Percentiles rank a stretch among this genome's conserved stretches.
Conservation (phyloP, 1,284 basidiomycete genomes). For the Tilletia setariae region DNA sequence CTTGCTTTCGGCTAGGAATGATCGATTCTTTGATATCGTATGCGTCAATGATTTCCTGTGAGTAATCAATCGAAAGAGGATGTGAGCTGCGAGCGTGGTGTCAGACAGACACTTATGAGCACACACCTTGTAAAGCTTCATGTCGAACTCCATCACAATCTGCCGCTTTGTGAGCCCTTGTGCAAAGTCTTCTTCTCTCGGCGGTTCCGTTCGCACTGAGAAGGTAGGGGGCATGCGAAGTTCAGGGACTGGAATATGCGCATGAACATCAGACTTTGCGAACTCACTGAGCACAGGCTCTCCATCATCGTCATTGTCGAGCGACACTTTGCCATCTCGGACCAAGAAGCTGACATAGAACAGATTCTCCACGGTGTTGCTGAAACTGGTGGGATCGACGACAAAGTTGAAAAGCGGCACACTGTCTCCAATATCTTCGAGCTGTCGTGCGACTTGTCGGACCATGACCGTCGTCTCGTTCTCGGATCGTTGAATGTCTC, state of each 20-base stretch:
- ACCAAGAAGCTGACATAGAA: conserved; percentile 90
- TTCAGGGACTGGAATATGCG: neutral
- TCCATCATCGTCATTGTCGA: conserved; percentile 59
- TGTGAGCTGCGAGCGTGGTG: neutral
- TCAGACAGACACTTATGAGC: no score
- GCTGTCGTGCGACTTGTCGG: conserved; percentile 55
- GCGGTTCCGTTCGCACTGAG: conserved; percentile 22
- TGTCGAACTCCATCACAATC: conserved; percentile 79
- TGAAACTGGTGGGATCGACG: conserved; percentile 79
- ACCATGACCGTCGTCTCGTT: conserved; percentile 45
- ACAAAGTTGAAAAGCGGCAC: conserved; percentile 80
- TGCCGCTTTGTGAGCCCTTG: conserved; percentile 70
- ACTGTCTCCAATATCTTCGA: conserved; percentile 51
- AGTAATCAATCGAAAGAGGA: neutral
- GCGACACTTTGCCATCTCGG: conserved; percentile 70
- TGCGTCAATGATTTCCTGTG: conserved; percentile 71
- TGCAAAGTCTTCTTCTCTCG: conserved; percentile 63
- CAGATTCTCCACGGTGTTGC: conserved; percentile 87
- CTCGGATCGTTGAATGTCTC: conserved; percentile 39
- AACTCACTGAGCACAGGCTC: conserved; percentile 71
- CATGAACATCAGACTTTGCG: conserved; percentile 16
- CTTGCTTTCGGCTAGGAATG: conserved; percentile 52
- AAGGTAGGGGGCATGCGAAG: neutral
- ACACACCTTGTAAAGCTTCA: conserved; percentile 71
- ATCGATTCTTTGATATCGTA: conserved; percentile 67